Evolutionary conservation across 371 early-diverging fungal species (phyloP), one percentile per base, ranked within the genome.

Genomic region (Massospora cicadina): DNA sequence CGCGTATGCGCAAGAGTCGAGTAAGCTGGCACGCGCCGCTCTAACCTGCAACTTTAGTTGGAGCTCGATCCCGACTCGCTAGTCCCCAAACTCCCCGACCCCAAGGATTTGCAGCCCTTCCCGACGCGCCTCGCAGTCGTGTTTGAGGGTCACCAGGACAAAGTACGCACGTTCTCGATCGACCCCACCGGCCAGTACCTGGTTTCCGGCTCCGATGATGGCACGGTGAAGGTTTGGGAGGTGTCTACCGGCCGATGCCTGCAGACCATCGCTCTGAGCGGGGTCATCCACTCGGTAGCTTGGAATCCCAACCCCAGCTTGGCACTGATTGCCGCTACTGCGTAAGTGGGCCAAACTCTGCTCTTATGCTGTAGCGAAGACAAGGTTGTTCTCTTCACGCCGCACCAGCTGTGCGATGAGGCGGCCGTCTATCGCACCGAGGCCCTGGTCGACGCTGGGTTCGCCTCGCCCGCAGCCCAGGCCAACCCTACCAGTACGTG

Each of bases 81-180:
- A 56, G 79, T 95, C 31, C 98, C 97, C 58, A 88, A 91, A 74
- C 79, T 98, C n/a, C 98, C 98, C 29, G 87, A 85, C 66, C 95
- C 95, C 10, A 86, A 88, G 70, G 96, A 96, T 70, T 79, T 98
- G 60, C 86, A 86, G 65, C 98, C 98, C 2, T 98, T 90, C 87
- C 98, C 98, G 25, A 81, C 88, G 2, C 72, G 73, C 24, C 78
- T 89, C 57, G 76, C 93, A 0, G 77, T 96, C 58, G 76, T 80
- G 23, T 96, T 85, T 70, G 72, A 73, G 33, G 95, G 92, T 5
- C 96, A 96, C 65, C 81, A 80, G 0, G 84, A 73, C 27, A 82
- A 85, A 59, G 86, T 96, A 61, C 85, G 94, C 32, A 74, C 77
- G 27, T 75, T 91, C 53, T 85, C 92, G n/a, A 71, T 93, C 2